These are phyloP conservation scores for Phaeoacremonium minimum DNA, from an alignment of 2,329 filamentous ascomycete species.

Conservation along the genomic window DNA sequence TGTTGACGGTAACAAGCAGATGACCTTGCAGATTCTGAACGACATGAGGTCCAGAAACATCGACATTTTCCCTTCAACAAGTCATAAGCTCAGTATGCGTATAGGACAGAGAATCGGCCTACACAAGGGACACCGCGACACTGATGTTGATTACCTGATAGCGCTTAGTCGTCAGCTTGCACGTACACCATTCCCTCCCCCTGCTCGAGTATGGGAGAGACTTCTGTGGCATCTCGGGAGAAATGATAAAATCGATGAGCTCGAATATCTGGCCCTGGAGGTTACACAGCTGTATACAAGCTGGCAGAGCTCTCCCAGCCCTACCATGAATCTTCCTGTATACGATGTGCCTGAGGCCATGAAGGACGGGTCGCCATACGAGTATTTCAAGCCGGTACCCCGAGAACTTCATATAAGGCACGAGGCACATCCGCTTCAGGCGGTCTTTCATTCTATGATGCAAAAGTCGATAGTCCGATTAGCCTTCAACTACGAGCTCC, in stretches of 20 bases:
- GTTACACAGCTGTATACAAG: slow-evolving; percentile 33
- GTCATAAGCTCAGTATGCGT: slow-evolving; percentile 18
- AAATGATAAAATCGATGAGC: slow-evolving; percentile 35
- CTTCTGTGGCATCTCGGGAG: slow-evolving; percentile 39
- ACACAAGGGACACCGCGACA: slow-evolving; percentile 12
- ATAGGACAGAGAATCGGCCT: slow-evolving; percentile 21
- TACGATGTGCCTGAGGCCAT: slow-evolving; percentile 33
- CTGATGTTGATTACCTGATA: slow-evolving; percentile 23
- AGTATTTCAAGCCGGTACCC: slow-evolving; percentile 28
- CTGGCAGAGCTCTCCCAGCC: slow-evolving; percentile 17
- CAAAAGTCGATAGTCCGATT: slow-evolving; percentile 37
- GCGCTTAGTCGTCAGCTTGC: slow-evolving; percentile 28
- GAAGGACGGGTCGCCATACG: slow-evolving; percentile 20
- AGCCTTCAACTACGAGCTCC: slow-evolving; percentile 31
- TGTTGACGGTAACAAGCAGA: slow-evolving; percentile 16
- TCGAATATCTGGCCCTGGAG: slow-evolving; percentile 38
- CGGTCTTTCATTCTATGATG: slow-evolving; percentile 36
- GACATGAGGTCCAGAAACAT: slow-evolving; percentile 29
- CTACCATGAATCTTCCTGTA: slow-evolving; percentile 36
- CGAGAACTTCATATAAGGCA: slow-evolving; percentile 36
- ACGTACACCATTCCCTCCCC: slow-evolving; percentile 32
- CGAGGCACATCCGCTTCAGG: slow-evolving; percentile 39
- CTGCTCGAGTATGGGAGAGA: slow-evolving; percentile 35
- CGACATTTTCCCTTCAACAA: slow-evolving; percentile 14
- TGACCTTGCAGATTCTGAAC: slow-evolving; percentile 26